Evolutionary conservation across 352 stramenopile genomes (phyloP).

Genomic region (Phytopythium cucurbitacearum): DNA sequence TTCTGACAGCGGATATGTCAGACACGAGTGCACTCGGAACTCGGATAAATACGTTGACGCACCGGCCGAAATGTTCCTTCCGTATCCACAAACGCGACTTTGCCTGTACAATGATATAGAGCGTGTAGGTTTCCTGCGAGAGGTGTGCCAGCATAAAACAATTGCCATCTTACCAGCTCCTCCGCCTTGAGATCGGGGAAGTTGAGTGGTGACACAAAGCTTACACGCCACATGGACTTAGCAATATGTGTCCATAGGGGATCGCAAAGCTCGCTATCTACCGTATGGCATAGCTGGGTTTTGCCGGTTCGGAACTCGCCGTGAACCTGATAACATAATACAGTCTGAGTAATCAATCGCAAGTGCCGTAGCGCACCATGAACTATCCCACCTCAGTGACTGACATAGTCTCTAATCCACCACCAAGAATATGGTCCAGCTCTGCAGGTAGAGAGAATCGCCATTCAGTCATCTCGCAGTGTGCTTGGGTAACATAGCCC

Average conservation of each 20-base stretch:
- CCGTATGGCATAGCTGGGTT: conserved; percentile 92
- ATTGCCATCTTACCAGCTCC: conserved; percentile 47
- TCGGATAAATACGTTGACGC: neutral
- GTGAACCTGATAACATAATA: conserved; percentile 54
- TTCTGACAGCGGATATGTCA: conserved; percentile 23
- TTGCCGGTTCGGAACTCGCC: conserved; percentile 94
- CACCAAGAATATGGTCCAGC: conserved; percentile 82
- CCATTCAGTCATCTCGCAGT: conserved; percentile 2
- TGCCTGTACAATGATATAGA: conserved; percentile 26
- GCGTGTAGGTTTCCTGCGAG: no score
- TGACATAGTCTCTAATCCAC: conserved; percentile 87
- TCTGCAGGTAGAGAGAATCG: conserved; percentile 24
- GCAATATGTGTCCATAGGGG: neutral
- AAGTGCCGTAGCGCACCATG: no score
- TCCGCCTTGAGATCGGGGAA: conserved; percentile 78
- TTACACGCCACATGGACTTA: conserved; percentile 6
- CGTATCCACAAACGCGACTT: conserved; percentile 88
- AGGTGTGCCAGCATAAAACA: no score
- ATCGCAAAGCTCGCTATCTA: conserved; percentile 10
- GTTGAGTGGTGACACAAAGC: conserved; percentile 79
- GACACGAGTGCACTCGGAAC: neutral
- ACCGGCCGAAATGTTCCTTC: conserved; percentile 92
- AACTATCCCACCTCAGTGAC: conserved; percentile 77
- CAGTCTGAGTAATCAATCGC: no score
- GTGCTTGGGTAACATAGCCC: conserved; percentile 6